Evolutionary conservation across 257 asterid genomes (phyloP), one percentile per base, ranked within the genome.

Genomic region (Fraxinus cuspidata): DNA sequence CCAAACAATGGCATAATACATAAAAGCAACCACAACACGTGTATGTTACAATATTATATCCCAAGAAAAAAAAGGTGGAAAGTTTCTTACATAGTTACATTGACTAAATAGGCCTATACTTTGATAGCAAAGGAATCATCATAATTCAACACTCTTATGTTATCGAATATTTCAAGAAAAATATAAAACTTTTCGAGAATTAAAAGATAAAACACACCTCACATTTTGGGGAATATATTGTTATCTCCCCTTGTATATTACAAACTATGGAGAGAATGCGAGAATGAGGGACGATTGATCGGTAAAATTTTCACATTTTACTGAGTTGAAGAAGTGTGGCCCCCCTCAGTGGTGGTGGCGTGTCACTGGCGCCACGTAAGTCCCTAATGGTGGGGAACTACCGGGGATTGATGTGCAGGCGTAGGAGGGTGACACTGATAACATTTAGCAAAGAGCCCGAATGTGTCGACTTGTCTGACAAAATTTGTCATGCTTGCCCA

Each of bases 401-500:
- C 56, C 29, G 69, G 70, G 0, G 58, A 25, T 6, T 83, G 82
- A 74, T 85, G 91, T 38, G 42, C 51, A 1, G 81, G 72, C 0
- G 58, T 15, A 3, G 93, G 88, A 3, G 92, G 87, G 29, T 87
- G 86, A 81, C 98, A 93, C 74, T 91, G 98, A 47, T 93, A 93
- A 83, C 98, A 93, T 81, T 89, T 91, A 1, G 96, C 94, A 27
- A 93, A 93, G 6, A 90, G 87, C 16, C 98, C 98, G 11, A 93
- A 93, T 0, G 91, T 81, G 49, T 90, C 89, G 2, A 93, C 86
- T 85, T 93, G 98, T 70, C 64, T 85, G 64, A 88, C 89, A 76
- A 93, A 89, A 79, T 91, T 93, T 27, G 81, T 87, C 83, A 91
- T 78, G 81, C 98, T 93, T 3, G 98, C 98, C 98, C 98, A 93